phyloP scores from a whole-genome alignment of 257 asterid genomes.

The Vinca minor region DNA sequence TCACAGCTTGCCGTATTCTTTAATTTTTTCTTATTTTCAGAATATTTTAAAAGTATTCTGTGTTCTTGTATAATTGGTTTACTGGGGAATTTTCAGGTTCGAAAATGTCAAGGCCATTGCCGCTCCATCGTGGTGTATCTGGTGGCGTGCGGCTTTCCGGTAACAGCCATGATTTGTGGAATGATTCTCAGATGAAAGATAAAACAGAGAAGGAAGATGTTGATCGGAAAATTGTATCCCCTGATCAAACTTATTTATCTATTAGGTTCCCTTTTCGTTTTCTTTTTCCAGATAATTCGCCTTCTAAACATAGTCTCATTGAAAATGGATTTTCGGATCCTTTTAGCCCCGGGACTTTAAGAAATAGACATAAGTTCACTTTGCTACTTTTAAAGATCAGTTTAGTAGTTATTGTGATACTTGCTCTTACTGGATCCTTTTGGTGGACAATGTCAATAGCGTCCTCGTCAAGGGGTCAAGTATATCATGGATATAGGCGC shows the following conservation, averaged over 20 bases:
- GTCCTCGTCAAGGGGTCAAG: conserved; percentile 59
- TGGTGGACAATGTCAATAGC: conserved; percentile 94
- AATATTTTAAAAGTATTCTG: neutral
- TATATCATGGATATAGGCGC: conserved; percentile 67
- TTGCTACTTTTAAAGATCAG: conserved; percentile 52
- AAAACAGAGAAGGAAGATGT: conserved; percentile 66
- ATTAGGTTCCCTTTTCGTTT: conserved; percentile 48
- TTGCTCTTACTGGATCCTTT: conserved; percentile 81
- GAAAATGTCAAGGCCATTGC: conserved; percentile 78
- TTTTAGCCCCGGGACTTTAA: conserved; percentile 44
- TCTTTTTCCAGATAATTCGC: conserved; percentile 42
- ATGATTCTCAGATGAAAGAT: conserved; percentile 80
- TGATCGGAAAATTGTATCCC: conserved; percentile 32
- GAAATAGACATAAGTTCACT: conserved; percentile 53
- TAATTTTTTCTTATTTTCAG: conserved; percentile 1
- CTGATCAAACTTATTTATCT: conserved; percentile 38
- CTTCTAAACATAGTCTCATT: conserved; percentile 46
- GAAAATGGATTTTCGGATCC: conserved; percentile 76
- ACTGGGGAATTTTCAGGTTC: conserved; percentile 39
- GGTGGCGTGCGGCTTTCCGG: conserved; percentile 53
- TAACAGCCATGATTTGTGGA: conserved; percentile 51
- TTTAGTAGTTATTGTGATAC: conserved; percentile 62
- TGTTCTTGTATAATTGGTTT: conserved; percentile 18
- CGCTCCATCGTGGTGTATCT: conserved; percentile 80
- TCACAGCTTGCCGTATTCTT: too few species aligned